Evolutionary conservation across 1,284 basidiomycete species (phyloP).

Genomic region (Cutaneotrichosporon arboriforme): DNA sequence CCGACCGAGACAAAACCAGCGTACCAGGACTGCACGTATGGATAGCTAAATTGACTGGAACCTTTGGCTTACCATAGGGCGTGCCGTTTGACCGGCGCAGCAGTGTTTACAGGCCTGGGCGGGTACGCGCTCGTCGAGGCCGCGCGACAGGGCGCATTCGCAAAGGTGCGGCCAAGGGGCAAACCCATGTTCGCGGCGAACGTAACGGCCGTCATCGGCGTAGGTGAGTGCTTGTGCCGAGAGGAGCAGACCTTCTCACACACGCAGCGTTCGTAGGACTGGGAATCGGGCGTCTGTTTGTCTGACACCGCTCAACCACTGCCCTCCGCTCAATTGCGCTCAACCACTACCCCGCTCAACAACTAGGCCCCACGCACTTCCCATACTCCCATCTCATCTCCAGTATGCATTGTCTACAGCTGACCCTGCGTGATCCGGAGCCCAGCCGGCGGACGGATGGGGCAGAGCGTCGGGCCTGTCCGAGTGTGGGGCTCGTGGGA

Average conservation of each 20-base stretch:
- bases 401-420: no score
- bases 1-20: not conserved
- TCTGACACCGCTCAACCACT: not conserved
- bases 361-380: no score
- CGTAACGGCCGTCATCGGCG: constrained; percentile 33
- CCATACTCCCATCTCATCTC: no score
- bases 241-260: no score
- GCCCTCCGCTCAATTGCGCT: no score
- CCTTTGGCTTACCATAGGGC: constrained; percentile 21
- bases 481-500: no score
- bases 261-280: constrained; percentile 1
- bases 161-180: constrained; percentile 28
- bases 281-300: constrained; percentile 1
- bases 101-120: constrained; percentile 41
- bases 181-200: constrained; percentile 28
- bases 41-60: not conserved
- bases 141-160: constrained; percentile 35
- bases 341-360: no score
- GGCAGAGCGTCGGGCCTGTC: no score
- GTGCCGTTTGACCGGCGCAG: constrained; percentile 40
- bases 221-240: constrained; percentile 29
- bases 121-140: constrained; percentile 40
- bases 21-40: constrained; percentile 6
- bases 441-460: no score
- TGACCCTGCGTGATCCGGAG: no score